Base-by-base conservation (phyloP, 441 rosid species). In the Iberis amara region DNA sequence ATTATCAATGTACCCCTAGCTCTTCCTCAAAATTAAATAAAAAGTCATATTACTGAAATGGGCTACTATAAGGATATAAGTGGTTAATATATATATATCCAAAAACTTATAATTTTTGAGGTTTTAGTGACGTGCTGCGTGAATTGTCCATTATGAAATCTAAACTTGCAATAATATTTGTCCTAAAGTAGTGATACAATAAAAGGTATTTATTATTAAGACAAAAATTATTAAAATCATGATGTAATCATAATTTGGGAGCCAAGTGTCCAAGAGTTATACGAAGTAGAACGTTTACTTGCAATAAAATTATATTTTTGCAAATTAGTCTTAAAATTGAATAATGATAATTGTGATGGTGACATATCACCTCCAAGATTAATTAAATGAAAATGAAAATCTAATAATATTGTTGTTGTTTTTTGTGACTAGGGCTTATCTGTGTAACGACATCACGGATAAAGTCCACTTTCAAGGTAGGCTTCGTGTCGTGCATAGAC, bases 381-480 rank as follows among this genome's bases (percentile, higher is more conserved):
- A 13, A 38, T 8, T 28, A 18, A 15, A 12, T 35, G 28, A 8
- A 36, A 12, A 24, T 7, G 8, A 12, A 12, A 11, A 26, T 36
- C 11, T 3, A 1, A 3, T 12, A 30, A 30, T 11, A 18, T 9
- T 36, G 40, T 33, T 32, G 42, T 49, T 13, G 18, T 27, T 6
- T 32, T 4, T 59, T 8, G 41, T 39, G 48, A 39, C 47, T 7
- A 27, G 39, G 27, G 27, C 47, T 47, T 15, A 57, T 47, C 24
- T 38, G 62, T 24, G 27, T n/a, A n/a, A 57, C 39, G 47, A 23
- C 55, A 47, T 30, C 36, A 31, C 41, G 56, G 42, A 32, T 49
- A 59, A 49, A 49, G 57, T 49, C 56, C 15, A 59, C 43, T 41
- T 60, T 42, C 58, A 60, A 10, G 44, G 23, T 41, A 60, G 65